These are phyloP conservation scores for Diddensiella transvaalensis DNA, from an alignment of 805 yeast species.

Conservation along the genomic window DNA sequence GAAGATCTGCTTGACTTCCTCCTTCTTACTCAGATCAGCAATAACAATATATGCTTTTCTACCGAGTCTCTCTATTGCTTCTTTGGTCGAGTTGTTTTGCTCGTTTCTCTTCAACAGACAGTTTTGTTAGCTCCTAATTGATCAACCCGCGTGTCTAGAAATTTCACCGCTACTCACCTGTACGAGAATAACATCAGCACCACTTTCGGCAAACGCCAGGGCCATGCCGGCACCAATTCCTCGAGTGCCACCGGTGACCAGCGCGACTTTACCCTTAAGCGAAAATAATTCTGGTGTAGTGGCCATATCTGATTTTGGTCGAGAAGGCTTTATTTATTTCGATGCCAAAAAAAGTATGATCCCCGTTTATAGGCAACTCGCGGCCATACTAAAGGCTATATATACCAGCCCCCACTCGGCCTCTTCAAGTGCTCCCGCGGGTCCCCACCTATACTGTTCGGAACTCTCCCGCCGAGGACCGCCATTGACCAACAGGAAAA, in stretches of 20 bases:
- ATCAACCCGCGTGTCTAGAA: not conserved
- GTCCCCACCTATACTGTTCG: not conserved
- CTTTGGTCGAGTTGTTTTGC: conserved; percentile 31
- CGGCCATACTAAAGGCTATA: not conserved
- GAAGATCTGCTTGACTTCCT: conserved; percentile 32
- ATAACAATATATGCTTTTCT: conserved; percentile 29
- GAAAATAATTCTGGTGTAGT: conserved; percentile 31
- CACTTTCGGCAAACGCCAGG: conserved; percentile 51
- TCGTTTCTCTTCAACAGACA: conserved; percentile 40
- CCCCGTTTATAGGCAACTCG: not conserved
- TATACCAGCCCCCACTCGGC: not conserved
- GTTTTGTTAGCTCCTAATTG: too few relatives aligned
- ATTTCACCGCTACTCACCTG: not conserved
- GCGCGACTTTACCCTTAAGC: conserved; percentile 40
- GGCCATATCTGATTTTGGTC: not conserved
- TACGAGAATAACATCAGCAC: conserved; percentile 38
- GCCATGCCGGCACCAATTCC: conserved; percentile 57
- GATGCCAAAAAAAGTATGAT: too few relatives aligned
- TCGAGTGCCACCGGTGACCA: conserved; percentile 53
- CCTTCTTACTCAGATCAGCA: conserved; percentile 30
- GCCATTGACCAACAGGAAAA: too few relatives aligned
- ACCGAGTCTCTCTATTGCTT: conserved; percentile 31
- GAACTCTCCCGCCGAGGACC: not conserved
- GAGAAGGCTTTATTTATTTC: too few relatives aligned
- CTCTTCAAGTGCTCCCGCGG: not conserved